Percentiles rank a stretch among this genome's conserved stretches.
These are phyloP conservation scores for Cryoendolithus antarcticus DNA, from an alignment of 2,329 filamentous ascomycete species.

Conservation along the genomic window DNA sequence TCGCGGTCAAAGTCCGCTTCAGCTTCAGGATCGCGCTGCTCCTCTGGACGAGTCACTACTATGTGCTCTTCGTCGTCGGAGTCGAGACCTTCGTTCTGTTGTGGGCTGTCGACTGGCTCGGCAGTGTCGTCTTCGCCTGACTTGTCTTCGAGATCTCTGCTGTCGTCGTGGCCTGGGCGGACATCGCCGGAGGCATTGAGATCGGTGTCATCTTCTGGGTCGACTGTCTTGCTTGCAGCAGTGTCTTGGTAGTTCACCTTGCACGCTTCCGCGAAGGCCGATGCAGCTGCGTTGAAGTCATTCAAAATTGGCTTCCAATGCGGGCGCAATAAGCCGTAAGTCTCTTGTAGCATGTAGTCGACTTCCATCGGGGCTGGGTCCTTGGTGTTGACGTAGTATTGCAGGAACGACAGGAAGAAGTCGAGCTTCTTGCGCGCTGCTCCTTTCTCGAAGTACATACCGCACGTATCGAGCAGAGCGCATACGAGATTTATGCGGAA, in stretches of 20 bases:
- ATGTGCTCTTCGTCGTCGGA: constrained; percentile 75
- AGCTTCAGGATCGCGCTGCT: constrained; percentile 80
- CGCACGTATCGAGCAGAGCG: constrained; percentile 85
- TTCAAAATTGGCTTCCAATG: constrained; percentile 75
- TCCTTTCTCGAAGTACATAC: constrained; percentile 90
- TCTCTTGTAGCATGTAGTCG: constrained; percentile 91
- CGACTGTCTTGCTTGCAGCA: constrained; percentile 54
- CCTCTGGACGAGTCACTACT: constrained; percentile 79
- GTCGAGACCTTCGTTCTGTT: constrained; percentile 40
- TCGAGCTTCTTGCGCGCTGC: constrained; percentile 93
- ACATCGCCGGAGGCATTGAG: constrained; percentile 53
- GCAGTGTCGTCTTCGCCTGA: constrained; percentile 43
- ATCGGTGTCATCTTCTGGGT: constrained; percentile 44
- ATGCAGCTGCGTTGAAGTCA: constrained; percentile 69
- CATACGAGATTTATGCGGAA: constrained; percentile 88
- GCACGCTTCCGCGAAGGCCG: constrained; percentile 76
- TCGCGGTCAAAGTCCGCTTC: constrained; percentile 97
- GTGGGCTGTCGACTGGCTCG: constrained; percentile 31
- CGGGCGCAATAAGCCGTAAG: constrained; percentile 69
- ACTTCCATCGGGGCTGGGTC: constrained; percentile 88
- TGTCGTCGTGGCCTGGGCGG: constrained; percentile 49
- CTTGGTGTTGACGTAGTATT: constrained; percentile 92
- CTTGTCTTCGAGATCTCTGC: constrained; percentile 45
- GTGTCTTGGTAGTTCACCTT: constrained; percentile 76
- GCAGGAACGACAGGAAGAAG: constrained; percentile 92